Evolutionary conservation across 1,139 yeast species (phyloP).

Genomic region (Geotrichum fermentans): DNA sequence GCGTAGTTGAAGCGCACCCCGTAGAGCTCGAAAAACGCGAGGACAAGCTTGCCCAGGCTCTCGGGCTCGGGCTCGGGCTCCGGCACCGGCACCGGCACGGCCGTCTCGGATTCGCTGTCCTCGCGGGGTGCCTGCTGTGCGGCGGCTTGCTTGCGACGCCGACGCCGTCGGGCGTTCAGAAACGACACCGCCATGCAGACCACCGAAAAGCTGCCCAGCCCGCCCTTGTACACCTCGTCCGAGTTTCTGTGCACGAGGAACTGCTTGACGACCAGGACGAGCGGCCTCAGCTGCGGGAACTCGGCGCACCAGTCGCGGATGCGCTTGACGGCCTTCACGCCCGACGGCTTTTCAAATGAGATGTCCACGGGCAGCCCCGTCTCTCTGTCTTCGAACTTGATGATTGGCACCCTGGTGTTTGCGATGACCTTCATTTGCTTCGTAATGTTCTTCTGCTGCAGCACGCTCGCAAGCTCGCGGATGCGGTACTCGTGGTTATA

Average conservation of each 20-base stretch:
- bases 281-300: slow-evolving; percentile 77
- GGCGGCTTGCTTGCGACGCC: slow-evolving; percentile 77
- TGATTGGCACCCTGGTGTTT: slow-evolving; percentile 90
- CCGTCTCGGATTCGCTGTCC: no score
- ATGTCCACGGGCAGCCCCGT: slow-evolving; percentile 80
- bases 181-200: slow-evolving; percentile 85
- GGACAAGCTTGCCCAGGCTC: slow-evolving; percentile 79
- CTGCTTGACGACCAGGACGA: slow-evolving; percentile 81
- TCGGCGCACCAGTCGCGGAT: slow-evolving; percentile 69
- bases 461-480: slow-evolving; percentile 67
- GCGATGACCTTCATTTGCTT: slow-evolving; percentile 80
- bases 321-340: slow-evolving; percentile 75
- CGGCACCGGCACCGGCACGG: slow-evolving; percentile 49
- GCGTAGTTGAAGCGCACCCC: slow-evolving; percentile 91
- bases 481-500: slow-evolving; percentile 65
- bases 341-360: slow-evolving; percentile 85
- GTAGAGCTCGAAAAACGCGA: slow-evolving; percentile 90
- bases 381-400: slow-evolving; percentile 76
- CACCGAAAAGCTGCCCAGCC: slow-evolving; percentile 90
- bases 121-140: slow-evolving; percentile 32
- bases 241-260: slow-evolving; percentile 73
- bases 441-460: slow-evolving; percentile 61
- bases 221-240: slow-evolving; percentile 91
- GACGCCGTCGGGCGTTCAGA: slow-evolving; percentile 42
- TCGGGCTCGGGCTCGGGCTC: slow-evolving; percentile 54